These are phyloP conservation scores for Westerdykella aurantiaca DNA, from an alignment of 2,329 filamentous ascomycete genomes.

Conservation along the genomic window DNA sequence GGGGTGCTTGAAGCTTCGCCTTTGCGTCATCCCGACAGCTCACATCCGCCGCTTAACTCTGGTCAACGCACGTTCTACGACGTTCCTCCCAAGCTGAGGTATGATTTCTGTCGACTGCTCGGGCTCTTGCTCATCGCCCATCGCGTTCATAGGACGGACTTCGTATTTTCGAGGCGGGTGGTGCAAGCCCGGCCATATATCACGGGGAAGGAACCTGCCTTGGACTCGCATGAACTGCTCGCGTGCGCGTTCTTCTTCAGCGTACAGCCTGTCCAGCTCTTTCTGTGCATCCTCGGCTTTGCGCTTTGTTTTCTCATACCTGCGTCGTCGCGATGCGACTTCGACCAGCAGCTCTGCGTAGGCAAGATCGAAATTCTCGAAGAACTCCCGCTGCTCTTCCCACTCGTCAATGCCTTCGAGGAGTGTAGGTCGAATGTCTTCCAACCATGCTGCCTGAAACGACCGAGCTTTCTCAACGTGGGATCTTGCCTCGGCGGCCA, in stretches of 20 bases:
- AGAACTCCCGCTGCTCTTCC: slow-evolving; percentile 71
- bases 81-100: slow-evolving; percentile 30
- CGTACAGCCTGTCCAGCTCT: slow-evolving; percentile 68
- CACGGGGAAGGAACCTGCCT: slow-evolving; percentile 78
- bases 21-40: slow-evolving; percentile 1
- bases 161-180: slow-evolving; percentile 33
- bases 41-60: slow-evolving; percentile 34
- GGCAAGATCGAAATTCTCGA: slow-evolving; percentile 76
- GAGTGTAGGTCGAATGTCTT: slow-evolving; percentile 66
- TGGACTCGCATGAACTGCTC: slow-evolving; percentile 76
- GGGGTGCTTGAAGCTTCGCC: neutral
- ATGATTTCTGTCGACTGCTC: slow-evolving; percentile 18
- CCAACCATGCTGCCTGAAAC: slow-evolving; percentile 60
- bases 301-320: slow-evolving; percentile 66
- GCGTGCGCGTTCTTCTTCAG: slow-evolving; percentile 64
- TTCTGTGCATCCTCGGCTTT: slow-evolving; percentile 74
- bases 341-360: slow-evolving; percentile 84
- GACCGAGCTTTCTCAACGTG: slow-evolving; percentile 61
- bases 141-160: slow-evolving; percentile 19
- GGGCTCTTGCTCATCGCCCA: slow-evolving; percentile 13
- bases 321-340: slow-evolving; percentile 65
- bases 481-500: slow-evolving; percentile 59
- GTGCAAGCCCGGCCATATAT: slow-evolving; percentile 68
- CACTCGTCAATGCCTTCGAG: slow-evolving; percentile 65
- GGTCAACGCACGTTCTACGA: slow-evolving; percentile 31